phyloP scores from a whole-genome alignment of 495 filamentous ascomycete genomes.

The Xylaria longipes region DNA sequence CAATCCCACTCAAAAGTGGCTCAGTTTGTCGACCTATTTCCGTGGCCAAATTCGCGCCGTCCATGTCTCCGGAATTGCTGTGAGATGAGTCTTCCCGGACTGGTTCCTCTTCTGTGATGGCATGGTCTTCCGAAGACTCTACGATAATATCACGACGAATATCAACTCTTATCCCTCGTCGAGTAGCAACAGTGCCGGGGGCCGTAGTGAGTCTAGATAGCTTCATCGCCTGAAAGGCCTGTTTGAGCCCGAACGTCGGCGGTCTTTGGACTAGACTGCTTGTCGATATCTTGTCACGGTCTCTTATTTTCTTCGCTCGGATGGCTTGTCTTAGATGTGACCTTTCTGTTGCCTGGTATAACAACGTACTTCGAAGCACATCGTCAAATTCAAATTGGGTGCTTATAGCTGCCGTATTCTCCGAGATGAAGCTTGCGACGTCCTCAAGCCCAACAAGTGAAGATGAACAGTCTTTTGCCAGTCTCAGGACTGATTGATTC shows the following conservation, averaged over 20 bases:
- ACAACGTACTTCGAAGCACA: conserved; percentile 12
- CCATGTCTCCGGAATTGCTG: neutral
- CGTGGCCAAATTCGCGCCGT: neutral
- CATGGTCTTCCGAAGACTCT: neutral
- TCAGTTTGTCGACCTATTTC: neutral
- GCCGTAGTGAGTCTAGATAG: neutral
- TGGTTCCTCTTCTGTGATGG: neutral
- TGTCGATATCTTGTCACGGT: neutral
- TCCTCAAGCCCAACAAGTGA: conserved; percentile 14
- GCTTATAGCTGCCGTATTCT: conserved; percentile 12
- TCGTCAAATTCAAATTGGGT: conserved; percentile 14
- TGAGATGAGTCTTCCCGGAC: neutral
- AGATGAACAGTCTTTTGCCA: conserved; percentile 17
- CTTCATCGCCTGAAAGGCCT: conserved; percentile 2
- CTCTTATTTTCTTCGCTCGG: neutral
- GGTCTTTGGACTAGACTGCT: neutral
- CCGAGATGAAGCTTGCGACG: conserved; percentile 23
- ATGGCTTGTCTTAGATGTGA: conserved; percentile 13
- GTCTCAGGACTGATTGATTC: conserved; percentile 11
- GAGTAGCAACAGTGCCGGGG: neutral
- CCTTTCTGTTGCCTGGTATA: conserved; percentile 18
- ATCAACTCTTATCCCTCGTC: neutral
- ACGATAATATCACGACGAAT: neutral
- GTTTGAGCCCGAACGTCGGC: neutral
- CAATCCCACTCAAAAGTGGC: neutral